Evolutionary conservation across 345 rosid species (phyloP).

Genomic region (Triadica sebifera): DNA sequence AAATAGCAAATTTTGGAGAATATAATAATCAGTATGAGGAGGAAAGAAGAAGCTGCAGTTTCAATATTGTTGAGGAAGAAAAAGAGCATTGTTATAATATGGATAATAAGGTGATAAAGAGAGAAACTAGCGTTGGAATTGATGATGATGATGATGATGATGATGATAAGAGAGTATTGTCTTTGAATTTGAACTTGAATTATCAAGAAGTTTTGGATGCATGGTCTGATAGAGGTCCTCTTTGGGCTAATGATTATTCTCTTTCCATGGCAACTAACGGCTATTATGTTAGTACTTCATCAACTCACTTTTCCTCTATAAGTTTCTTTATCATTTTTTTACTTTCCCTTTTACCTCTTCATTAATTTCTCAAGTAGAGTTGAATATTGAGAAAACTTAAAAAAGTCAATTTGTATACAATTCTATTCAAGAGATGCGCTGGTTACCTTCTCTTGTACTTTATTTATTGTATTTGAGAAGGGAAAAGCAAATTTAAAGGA

Average conservation of each 20-base stretch:
- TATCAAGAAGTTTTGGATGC: slow-evolving; percentile 72
- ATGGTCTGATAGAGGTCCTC: slow-evolving; percentile 55
- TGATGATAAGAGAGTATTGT: slow-evolving; percentile 26
- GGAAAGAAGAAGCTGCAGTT: slow-evolving; percentile 21
- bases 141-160: slow-evolving; percentile 42
- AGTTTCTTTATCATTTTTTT: not conserved
- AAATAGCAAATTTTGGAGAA: slow-evolving; percentile 19
- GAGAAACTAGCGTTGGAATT: slow-evolving; percentile 29
- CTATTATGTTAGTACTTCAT: slow-evolving; percentile 44
- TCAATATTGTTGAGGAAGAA: not conserved
- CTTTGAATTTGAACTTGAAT: slow-evolving; percentile 63
- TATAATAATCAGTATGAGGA: too few relatives aligned
- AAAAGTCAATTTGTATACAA: too few relatives aligned
- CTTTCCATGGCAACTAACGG: slow-evolving; percentile 32
- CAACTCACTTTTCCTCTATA: not conserved
- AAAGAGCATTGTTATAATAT: slow-evolving; percentile 10
- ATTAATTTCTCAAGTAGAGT: not conserved
- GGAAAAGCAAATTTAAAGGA: too few relatives aligned
- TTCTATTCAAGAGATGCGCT: too few relatives aligned
- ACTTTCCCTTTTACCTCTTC: not conserved
- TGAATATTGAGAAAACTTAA: too few relatives aligned
- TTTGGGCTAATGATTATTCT: slow-evolving; percentile 38
- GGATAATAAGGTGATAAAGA: slow-evolving; percentile 22
- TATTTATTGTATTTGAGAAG: too few relatives aligned
- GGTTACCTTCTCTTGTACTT: too few relatives aligned